Evolutionary conservation across 345 rosid species (phyloP), one percentile per base, ranked within the genome.

Genomic region (Syzygium grande): DNA sequence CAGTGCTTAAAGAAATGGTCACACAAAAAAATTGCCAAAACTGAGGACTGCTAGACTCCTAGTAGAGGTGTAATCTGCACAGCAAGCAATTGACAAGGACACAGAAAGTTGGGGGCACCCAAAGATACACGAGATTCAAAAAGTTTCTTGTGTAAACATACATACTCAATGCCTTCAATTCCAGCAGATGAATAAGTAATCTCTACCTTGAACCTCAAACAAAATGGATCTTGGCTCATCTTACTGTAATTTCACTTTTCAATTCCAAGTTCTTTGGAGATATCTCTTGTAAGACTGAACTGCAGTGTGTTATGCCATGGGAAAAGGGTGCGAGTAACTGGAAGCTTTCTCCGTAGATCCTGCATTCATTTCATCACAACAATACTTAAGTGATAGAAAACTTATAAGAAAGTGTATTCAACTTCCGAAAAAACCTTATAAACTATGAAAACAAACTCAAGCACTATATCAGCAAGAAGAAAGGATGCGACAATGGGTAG

Each of bases 301-400:
- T 96, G 99, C 68, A 96, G 92, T 11, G 98, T 94, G 93, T 94
- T 93, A 63, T 97, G 98, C 99, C 99, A 97, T 51, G 99, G 99
- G 91, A 98, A 98, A 77, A 95, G 89, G 87, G 98, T 98, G 56
- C 98, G 93, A 84, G 99, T 98, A 83, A 97, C 99, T 0, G 99
- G 99, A 85, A 97, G 99, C 94, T 97, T 97, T 92, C 99, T 92
- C 87, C 99, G 92, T n/a, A 98, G 94, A 89, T 98, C 99, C 99
- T 98, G 93, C 90, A 90, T 80, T 52, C 46, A 13, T 61, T 27
- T 30, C 49, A 61, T 56, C 49, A 79, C 55, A 63, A 27, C 53
- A 86, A 21, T 63, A 80, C 21, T 27, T n/a, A 19, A 52, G 34
- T 34, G 30, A 38, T 43, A 52, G 1, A 49, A 84, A 49, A 63